Evolutionary conservation across 2,329 filamentous ascomycete genomes (phyloP).

Genomic region (Triangularia verruculosa): DNA sequence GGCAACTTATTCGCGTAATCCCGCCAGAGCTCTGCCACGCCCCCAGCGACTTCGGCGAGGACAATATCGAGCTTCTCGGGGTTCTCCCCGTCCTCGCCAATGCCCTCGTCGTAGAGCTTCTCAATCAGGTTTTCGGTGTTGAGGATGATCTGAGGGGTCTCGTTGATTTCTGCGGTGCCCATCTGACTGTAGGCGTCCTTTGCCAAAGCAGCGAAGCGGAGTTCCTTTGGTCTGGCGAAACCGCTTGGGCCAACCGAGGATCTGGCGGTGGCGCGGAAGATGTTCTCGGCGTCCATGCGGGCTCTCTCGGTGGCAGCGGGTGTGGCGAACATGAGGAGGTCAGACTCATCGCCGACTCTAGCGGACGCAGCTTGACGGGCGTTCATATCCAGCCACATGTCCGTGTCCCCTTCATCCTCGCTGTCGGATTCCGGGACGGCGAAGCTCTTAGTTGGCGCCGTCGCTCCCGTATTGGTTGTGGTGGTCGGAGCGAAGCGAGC

Average conservation of each 20-base stretch:
- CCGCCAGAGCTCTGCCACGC: conserved; percentile 56
- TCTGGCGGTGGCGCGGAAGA: conserved; percentile 52
- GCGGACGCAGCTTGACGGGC: conserved; percentile 33
- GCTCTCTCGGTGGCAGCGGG: conserved; percentile 54
- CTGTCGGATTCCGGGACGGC: conserved; percentile 36
- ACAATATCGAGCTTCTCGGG: conserved; percentile 55
- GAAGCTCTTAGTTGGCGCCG: background rate
- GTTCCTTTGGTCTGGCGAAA: conserved; percentile 44
- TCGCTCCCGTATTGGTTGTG: conserved; percentile 29
- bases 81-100: conserved; percentile 52
- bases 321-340: conserved; percentile 54
- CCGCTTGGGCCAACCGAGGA: conserved; percentile 37
- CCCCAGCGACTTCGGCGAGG: conserved; percentile 51
- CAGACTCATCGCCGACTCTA: conserved; percentile 43
- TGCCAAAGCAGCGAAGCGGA: conserved; percentile 67
- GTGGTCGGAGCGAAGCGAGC: background rate
- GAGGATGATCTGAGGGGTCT: conserved; percentile 69
- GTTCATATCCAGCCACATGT: conserved; percentile 51
- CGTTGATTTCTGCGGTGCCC: conserved; percentile 59
- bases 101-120: conserved; percentile 61
- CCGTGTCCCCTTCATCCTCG: conserved; percentile 39
- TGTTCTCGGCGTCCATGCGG: conserved; percentile 53
- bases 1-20: conserved; percentile 49
- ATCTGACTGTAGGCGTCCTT: conserved; percentile 63
- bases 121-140: conserved; percentile 70